Evolutionary conservation across 78 protist species (phyloP).

Genomic region (Chrysochromulina parva): DNA sequence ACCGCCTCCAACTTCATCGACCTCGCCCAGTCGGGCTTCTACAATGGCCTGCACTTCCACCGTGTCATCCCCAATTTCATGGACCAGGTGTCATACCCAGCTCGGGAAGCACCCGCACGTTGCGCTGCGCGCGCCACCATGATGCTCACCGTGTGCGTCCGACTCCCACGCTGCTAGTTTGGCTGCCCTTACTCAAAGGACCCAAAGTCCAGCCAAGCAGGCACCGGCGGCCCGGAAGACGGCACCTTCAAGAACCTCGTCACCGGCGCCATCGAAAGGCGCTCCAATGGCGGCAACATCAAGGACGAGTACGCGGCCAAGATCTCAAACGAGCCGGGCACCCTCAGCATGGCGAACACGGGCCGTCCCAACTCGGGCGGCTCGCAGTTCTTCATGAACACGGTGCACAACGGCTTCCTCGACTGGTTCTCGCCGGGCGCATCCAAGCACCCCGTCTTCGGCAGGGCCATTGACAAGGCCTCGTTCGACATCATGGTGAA

Average conservation of each 20-base stretch:
- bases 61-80: slow-evolving; percentile 25
- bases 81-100: background rate
- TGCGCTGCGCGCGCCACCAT: too few relatives aligned
- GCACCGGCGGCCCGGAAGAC: slow-evolving; percentile 32
- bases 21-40: slow-evolving; percentile 21
- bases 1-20: background rate
- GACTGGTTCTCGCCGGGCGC: slow-evolving; percentile 20
- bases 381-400: slow-evolving; percentile 24
- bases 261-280: background rate
- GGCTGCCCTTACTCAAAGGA: slow-evolving; percentile 38
- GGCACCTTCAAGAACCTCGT: background rate
- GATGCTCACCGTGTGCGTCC: too few relatives aligned
- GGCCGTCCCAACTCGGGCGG: slow-evolving; percentile 33
- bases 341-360: slow-evolving; percentile 45
- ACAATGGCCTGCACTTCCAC: slow-evolving; percentile 40
- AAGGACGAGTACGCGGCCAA: background rate
- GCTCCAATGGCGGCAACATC: background rate
- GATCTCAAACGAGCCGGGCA: slow-evolving; percentile 37
- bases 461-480: background rate
- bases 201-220: background rate
- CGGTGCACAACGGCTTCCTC: slow-evolving; percentile 23
- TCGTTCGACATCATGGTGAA: background rate
- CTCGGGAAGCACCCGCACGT: too few relatives aligned
- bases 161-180: background rate
- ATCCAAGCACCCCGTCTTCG: slow-evolving; percentile 28